Evolutionary conservation across 140 eudicot genomes (phyloP).

Genomic region (Oenanthe javanica): DNA sequence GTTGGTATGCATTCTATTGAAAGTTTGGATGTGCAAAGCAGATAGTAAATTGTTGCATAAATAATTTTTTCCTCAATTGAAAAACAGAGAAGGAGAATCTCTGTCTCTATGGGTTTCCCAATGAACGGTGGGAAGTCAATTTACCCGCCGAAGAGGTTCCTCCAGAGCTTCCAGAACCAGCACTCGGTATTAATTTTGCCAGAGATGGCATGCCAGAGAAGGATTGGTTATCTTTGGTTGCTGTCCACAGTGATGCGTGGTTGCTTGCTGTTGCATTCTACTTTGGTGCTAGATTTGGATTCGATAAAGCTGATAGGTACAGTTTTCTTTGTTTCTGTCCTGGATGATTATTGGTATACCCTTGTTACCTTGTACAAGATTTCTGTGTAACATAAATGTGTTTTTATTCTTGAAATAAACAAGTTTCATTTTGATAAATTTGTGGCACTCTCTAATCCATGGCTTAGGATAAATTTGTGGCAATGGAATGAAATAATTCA

Average conservation of each 20-base stretch:
- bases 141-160: conserved; percentile 62
- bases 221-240: conserved; percentile 64
- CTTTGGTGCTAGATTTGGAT: conserved; percentile 60
- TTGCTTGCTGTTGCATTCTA: conserved; percentile 55
- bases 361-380: background rate
- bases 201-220: conserved; percentile 64
- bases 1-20: background rate
- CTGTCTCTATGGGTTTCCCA: conserved; percentile 60
- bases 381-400: background rate
- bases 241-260: conserved; percentile 74
- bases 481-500: background rate
- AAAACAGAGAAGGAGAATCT: conserved; percentile 62
- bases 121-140: conserved; percentile 58
- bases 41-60: background rate
- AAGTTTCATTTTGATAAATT: background rate
- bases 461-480: background rate
- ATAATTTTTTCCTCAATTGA: conserved; percentile 1
- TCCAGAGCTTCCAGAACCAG: conserved; percentile 76
- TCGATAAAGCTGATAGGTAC: conserved; percentile 63
- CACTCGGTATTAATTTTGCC: conserved; percentile 59
- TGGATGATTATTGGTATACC: background rate
- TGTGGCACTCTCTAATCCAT: background rate
- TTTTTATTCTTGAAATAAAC: background rate
- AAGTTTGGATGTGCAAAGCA: background rate
- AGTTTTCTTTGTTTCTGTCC: background rate